A percentile compares a stretch with the other conserved stretches of the same genome.
Evolutionary conservation across 495 filamentous ascomycete species (phyloP).

Genomic region (Tuber umbilicatum): DNA sequence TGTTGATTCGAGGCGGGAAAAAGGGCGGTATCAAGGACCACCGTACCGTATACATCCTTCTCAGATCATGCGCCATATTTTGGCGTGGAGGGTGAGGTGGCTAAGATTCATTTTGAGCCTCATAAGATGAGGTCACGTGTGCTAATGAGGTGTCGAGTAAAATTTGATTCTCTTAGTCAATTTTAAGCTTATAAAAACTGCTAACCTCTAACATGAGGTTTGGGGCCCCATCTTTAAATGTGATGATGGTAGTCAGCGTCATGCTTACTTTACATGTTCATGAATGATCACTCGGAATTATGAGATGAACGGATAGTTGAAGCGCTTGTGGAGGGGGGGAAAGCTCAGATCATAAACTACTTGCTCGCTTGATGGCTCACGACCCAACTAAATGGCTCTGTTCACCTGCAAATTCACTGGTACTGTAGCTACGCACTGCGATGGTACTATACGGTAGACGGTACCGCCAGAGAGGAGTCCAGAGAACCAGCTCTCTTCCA

Average conservation of each 20-base stretch:
- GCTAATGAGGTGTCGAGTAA: not conserved
- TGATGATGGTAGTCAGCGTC: not conserved
- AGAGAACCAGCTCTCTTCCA: not conserved
- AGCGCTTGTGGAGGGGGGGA: not conserved
- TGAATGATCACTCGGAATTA: not conserved
- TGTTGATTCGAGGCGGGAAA: not conserved
- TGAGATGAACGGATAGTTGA: not conserved
- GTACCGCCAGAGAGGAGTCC: not conserved
- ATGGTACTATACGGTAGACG: not conserved
- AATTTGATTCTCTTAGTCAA: not conserved
- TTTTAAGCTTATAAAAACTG: not conserved
- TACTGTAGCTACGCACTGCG: constrained; percentile 1
- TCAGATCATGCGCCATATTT: not conserved
- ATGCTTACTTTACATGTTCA: not conserved
- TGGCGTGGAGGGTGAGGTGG: not conserved
- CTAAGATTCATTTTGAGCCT: not conserved
- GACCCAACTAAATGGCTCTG: not conserved
- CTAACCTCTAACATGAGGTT: not conserved
- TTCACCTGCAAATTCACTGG: not conserved
- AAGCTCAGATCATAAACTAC: not conserved
- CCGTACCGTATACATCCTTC: not conserved
- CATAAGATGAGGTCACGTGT: not conserved
- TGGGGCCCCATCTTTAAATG: not conserved
- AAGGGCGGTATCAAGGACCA: not conserved
- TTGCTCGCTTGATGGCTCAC: not conserved